phyloP scores from a whole-genome alignment of 169 alveolate genomes.

The Babesia ovata region DNA sequence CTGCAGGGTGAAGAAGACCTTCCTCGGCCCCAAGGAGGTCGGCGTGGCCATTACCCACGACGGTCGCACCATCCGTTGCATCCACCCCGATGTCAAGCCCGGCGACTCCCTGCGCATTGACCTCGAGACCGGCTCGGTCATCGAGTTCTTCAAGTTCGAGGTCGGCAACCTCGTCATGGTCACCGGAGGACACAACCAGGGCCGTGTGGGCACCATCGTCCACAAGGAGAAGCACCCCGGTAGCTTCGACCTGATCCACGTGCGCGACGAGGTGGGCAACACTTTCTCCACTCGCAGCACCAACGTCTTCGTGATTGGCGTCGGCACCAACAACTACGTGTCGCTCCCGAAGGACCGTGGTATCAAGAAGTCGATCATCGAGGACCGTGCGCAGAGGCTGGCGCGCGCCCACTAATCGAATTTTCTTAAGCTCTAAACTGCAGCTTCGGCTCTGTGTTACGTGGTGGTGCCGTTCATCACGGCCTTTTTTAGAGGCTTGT shows the following conservation, averaged over 20 bases:
- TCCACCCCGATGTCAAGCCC: conserved; percentile 97
- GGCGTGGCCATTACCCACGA: conserved; percentile 97
- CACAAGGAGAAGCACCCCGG: conserved; percentile 97
- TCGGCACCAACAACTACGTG: conserved; percentile 91
- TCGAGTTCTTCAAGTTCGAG: conserved; percentile 93
- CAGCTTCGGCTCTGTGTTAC: neutral
- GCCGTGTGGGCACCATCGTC: conserved; percentile 96
- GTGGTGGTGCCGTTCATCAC: no score
- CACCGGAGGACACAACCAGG: conserved; percentile 98
- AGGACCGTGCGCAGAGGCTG: conserved; percentile 87
- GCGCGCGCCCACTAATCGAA: conserved; percentile 51
- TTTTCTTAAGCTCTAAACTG: conserved; percentile 26
- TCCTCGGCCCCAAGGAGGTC: conserved; percentile 94
- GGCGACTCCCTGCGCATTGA: conserved; percentile 95
- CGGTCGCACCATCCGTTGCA: conserved; percentile 97
- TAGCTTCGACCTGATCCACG: conserved; percentile 94
- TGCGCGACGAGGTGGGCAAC: conserved; percentile 92
- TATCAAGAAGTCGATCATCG: conserved; percentile 86
- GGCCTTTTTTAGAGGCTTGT: no score
- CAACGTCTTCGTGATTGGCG: conserved; percentile 96
- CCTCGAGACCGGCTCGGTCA: conserved; percentile 92
- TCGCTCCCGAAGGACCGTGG: conserved; percentile 94
- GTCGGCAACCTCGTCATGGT: conserved; percentile 92
- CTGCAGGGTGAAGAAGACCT: conserved; percentile 92
- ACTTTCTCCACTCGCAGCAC: conserved; percentile 94